phyloP scores from a whole-genome alignment of 306 rosid species.

The Macrotyloma uniflorum region DNA sequence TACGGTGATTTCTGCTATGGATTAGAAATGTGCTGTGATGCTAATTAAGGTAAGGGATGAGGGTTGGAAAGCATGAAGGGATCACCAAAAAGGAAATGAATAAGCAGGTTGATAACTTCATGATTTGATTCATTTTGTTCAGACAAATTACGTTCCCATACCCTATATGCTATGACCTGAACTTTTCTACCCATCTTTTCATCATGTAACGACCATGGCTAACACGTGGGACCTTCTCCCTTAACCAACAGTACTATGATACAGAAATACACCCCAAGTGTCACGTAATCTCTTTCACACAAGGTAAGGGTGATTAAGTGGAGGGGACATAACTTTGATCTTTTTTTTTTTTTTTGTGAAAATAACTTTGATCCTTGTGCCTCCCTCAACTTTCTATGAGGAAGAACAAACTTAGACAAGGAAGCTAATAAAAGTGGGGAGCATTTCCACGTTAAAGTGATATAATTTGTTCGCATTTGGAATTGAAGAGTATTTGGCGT shows the following conservation, averaged over 20 bases:
- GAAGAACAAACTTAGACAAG: not conserved
- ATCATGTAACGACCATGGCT: conserved; percentile 11
- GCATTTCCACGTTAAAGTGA: not conserved
- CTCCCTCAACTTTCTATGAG: not conserved
- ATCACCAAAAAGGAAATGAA: not conserved
- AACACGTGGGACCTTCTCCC: conserved; percentile 8
- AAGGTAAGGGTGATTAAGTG: not conserved
- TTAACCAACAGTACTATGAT: not conserved
- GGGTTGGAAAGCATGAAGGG: not conserved
- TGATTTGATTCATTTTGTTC: not conserved
- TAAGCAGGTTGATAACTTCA: not conserved
- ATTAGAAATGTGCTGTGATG: not conserved
- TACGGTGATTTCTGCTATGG: not conserved
- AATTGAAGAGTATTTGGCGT: not conserved
- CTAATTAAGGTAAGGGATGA: not conserved
- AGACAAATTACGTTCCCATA: not conserved
- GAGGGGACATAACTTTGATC: conserved; percentile 8
- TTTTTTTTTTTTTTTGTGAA: too few relatives aligned
- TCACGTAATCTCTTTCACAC: not conserved
- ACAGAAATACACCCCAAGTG: not conserved
- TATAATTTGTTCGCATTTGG: not conserved
- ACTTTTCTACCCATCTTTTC: conserved; percentile 4
- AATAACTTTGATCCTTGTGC: not conserved
- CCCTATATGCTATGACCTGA: not conserved
- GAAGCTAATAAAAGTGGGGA: not conserved